Evolutionary conservation across 148 eudicot species (phyloP).

Genomic region (Spergularia marina): DNA sequence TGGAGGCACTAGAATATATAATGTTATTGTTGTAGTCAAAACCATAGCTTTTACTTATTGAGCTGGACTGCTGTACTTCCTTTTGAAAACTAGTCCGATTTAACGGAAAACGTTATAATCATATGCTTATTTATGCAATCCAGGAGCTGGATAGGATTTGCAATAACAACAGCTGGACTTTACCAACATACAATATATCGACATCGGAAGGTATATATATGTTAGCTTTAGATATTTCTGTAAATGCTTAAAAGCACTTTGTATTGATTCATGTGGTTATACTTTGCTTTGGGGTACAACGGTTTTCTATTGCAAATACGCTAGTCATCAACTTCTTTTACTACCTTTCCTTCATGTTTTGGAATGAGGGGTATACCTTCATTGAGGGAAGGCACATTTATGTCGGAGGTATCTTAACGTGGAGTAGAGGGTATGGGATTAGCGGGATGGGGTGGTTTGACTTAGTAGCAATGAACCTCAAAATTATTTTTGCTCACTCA

Average conservation of each 20-base stretch:
- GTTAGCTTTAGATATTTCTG: background rate
- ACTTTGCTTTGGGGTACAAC: background rate
- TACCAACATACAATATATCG: slow-evolving; percentile 49
- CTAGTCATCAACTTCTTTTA: background rate
- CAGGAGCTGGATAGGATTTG: slow-evolving; percentile 69
- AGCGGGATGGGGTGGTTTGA: too few relatives aligned
- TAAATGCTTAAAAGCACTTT: background rate
- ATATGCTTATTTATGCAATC: background rate
- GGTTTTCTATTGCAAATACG: background rate
- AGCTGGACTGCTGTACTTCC: background rate
- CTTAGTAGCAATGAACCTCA: background rate
- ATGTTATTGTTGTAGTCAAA: too few relatives aligned
- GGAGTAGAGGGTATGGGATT: too few relatives aligned
- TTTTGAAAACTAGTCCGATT: background rate
- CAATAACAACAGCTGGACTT: slow-evolving; percentile 48
- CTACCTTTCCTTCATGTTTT: background rate
- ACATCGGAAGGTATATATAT: slow-evolving; percentile 44
- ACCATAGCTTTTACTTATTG: background rate
- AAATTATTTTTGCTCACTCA: background rate
- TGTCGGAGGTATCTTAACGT: background rate
- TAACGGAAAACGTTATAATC: background rate
- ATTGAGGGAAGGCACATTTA: too few relatives aligned
- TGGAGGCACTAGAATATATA: too few relatives aligned
- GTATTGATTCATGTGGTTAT: background rate
- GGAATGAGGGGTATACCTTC: background rate